Evolutionary conservation across 2,329 filamentous ascomycete genomes (phyloP).

Genomic region (Trichophyton verrucosum): DNA sequence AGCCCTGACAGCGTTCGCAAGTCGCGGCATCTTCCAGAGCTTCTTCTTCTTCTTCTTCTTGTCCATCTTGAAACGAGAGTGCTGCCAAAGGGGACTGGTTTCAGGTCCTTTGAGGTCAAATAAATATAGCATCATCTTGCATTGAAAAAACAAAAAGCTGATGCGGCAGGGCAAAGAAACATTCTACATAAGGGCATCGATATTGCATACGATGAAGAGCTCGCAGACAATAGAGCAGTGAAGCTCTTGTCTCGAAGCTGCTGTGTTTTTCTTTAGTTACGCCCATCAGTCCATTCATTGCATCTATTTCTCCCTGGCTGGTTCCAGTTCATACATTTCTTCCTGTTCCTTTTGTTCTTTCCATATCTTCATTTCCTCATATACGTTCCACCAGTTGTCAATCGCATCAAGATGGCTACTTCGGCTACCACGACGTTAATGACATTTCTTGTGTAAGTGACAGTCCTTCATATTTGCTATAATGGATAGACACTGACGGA

Average conservation of each 20-base stretch:
- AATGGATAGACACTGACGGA: constrained; percentile 13
- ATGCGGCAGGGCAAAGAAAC: background rate
- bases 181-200: background rate
- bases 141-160: background rate
- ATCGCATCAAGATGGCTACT: constrained; percentile 12
- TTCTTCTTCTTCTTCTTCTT: background rate
- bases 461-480: background rate
- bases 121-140: background rate
- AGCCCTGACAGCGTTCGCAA: background rate
- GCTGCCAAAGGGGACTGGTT: background rate
- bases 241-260: background rate
- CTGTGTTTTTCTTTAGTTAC: background rate
- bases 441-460: constrained; percentile 22
- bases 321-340: background rate
- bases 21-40: background rate
- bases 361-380: too few relatives aligned
- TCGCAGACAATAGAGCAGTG: background rate
- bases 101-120: background rate
- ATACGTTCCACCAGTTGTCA: background rate
- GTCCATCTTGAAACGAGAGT: background rate
- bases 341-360: background rate
- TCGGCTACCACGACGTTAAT: constrained; percentile 20
- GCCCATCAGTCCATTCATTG: background rate
- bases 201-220: background rate
- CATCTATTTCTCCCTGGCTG: background rate